Conservation (phyloP, 2,329 filamentous ascomycete species). For the Cercospora canescens region DNA sequence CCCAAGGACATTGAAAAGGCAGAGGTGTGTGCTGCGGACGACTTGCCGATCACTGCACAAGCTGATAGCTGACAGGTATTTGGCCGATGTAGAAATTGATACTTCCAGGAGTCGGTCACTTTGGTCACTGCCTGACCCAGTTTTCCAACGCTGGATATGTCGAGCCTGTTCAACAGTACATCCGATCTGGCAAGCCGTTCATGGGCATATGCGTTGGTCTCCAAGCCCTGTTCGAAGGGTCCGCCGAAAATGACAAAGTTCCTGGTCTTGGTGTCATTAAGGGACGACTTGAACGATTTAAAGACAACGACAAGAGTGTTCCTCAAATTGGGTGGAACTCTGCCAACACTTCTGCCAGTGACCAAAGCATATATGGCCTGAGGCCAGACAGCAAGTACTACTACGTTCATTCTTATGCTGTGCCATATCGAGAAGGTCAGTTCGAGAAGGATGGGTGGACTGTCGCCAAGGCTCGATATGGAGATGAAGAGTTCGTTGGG, state of each 20-base stretch:
- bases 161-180: conserved; percentile 78
- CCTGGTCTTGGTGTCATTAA: conserved; percentile 76
- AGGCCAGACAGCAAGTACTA: conserved; percentile 89
- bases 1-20: conserved; percentile 83
- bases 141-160: conserved; percentile 80
- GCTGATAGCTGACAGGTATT: conserved; percentile 36
- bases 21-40: conserved; percentile 60
- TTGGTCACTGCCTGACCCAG: conserved; percentile 90
- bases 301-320: conserved; percentile 79
- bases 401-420: conserved; percentile 95
- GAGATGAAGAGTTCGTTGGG: conserved; percentile 85
- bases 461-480: conserved; percentile 88
- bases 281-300: conserved; percentile 71
- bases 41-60: not conserved
- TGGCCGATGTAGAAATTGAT: conserved; percentile 72
- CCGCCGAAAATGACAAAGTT: conserved; percentile 71
- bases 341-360: conserved; percentile 61
- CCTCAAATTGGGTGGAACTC: conserved; percentile 99
- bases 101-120: conserved; percentile 94
- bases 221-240: conserved; percentile 85
- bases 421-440: conserved; percentile 69
- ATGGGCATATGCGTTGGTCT: conserved; percentile 97
- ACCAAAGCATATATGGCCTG: conserved; percentile 72
- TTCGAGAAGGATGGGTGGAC: conserved; percentile 84
- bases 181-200: conserved; percentile 89